phyloP scores from a whole-genome alignment of 164 flowering plant species.

The Vitis rotundifolia region DNA sequence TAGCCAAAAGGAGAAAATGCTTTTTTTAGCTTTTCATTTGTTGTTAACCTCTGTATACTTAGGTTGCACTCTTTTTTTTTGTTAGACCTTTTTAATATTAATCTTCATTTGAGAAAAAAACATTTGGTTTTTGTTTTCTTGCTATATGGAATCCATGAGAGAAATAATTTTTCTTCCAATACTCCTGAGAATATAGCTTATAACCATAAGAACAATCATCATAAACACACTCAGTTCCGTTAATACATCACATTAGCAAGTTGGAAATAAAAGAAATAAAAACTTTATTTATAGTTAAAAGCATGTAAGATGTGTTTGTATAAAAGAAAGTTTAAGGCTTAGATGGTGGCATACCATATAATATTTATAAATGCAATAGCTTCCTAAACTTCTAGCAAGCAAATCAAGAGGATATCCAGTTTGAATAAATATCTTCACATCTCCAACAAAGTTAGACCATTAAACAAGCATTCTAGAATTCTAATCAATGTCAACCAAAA shows the following conservation, averaged over 20 bases:
- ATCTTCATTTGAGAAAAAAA: too few species aligned
- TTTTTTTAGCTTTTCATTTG: slow-evolving; percentile 67
- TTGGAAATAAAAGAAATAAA: background rate
- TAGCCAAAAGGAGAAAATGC: slow-evolving; percentile 80
- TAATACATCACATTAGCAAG: background rate
- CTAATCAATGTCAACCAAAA: background rate
- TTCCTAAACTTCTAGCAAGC: slow-evolving; percentile 96
- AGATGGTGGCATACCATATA: slow-evolving; percentile 72
- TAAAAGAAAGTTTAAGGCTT: background rate
- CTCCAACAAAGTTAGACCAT: background rate
- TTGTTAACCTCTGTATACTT: slow-evolving; percentile 36
- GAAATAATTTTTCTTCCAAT: too few species aligned
- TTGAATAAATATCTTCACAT: slow-evolving; percentile 94
- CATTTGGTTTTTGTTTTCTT: too few species aligned
- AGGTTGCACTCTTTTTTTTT: too few species aligned
- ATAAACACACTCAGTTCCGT: too few species aligned
- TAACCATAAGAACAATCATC: too few species aligned
- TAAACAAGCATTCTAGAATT: background rate
- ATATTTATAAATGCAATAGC: slow-evolving; percentile 97
- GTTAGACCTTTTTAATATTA: too few species aligned
- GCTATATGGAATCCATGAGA: too few species aligned
- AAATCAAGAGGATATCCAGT: slow-evolving; percentile 98
- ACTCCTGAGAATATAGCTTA: too few species aligned
- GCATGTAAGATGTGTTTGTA: background rate
- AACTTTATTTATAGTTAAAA: background rate